These are phyloP conservation scores for Rubia tinctorum DNA, from an alignment of 305 asterid genomes.

Conservation along the genomic window DNA sequence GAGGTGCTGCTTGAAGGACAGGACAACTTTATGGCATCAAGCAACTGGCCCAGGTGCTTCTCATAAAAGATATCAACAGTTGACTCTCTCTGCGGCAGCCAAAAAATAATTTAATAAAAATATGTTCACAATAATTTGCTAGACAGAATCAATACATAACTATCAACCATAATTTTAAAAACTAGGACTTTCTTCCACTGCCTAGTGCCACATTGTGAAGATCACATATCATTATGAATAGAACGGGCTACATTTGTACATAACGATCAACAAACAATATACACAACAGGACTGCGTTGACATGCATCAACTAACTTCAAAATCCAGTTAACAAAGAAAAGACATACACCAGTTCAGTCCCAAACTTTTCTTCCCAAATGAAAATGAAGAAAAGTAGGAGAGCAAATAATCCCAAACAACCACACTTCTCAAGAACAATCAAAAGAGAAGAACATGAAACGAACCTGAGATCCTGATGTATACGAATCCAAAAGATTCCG, in stretches of 20 bases:
- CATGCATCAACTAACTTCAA: background rate
- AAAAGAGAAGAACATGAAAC: conserved; percentile 6
- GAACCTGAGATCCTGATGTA: conserved; percentile 76
- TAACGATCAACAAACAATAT: background rate
- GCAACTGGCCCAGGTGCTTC: conserved; percentile 77
- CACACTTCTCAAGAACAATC: background rate
- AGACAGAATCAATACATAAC: background rate
- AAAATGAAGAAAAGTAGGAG: background rate
- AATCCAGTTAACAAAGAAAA: background rate
- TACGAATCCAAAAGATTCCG: conserved; percentile 91
- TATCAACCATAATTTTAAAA: too few species aligned
- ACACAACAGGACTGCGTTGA: background rate
- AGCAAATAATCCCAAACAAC: background rate
- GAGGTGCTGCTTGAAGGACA: conserved; percentile 49
- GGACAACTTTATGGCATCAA: conserved; percentile 74
- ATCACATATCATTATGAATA: background rate
- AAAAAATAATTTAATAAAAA: background rate
- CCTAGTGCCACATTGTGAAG: background rate
- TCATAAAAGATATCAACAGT: conserved; percentile 89
- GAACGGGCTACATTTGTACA: background rate
- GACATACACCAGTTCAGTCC: background rate
- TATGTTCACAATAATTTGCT: background rate
- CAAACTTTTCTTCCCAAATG: background rate
- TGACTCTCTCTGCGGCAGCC: conserved; percentile 71
- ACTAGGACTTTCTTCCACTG: background rate